phyloP scores from a whole-genome alignment of 371 early-diverging fungal genomes.

The Rhizopus stolonifer region DNA sequence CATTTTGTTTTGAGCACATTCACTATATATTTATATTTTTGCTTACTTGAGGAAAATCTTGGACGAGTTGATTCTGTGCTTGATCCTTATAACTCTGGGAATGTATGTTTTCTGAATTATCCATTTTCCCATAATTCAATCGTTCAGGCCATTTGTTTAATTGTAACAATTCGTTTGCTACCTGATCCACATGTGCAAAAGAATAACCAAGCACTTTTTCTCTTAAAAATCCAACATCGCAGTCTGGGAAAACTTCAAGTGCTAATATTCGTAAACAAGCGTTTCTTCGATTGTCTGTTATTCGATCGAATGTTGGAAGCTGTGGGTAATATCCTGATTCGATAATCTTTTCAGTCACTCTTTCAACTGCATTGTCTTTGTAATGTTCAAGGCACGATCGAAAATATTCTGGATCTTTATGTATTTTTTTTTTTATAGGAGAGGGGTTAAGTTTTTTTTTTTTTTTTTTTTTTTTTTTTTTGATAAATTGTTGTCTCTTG shows the following conservation, averaged over 20 bases:
- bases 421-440: conserved; percentile 1
- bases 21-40: neutral
- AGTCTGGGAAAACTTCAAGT: conserved; percentile 54
- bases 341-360: conserved; percentile 45
- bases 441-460: too few relatives aligned
- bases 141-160: conserved; percentile 30
- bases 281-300: conserved; percentile 27
- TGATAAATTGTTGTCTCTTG: too few relatives aligned
- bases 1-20: neutral
- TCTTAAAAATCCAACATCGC: conserved; percentile 41
- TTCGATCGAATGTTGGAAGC: conserved; percentile 7
- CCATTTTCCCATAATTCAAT: conserved; percentile 34
- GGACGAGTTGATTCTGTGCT: conserved; percentile 27
- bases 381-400: conserved; percentile 41
- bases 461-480: too few relatives aligned
- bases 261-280: conserved; percentile 37
- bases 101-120: conserved; percentile 34
- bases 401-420: conserved; percentile 50
- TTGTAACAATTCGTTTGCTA: conserved; percentile 26
- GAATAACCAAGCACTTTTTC: conserved; percentile 24
- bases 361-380: conserved; percentile 38
- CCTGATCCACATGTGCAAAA: conserved; percentile 41
- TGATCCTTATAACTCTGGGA: conserved; percentile 38
- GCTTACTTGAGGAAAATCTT: conserved; percentile 44
- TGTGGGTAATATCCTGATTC: conserved; percentile 39